These are phyloP conservation scores for Limtongozyma cylindracea DNA, from an alignment of 805 yeast species.

Conservation along the genomic window DNA sequence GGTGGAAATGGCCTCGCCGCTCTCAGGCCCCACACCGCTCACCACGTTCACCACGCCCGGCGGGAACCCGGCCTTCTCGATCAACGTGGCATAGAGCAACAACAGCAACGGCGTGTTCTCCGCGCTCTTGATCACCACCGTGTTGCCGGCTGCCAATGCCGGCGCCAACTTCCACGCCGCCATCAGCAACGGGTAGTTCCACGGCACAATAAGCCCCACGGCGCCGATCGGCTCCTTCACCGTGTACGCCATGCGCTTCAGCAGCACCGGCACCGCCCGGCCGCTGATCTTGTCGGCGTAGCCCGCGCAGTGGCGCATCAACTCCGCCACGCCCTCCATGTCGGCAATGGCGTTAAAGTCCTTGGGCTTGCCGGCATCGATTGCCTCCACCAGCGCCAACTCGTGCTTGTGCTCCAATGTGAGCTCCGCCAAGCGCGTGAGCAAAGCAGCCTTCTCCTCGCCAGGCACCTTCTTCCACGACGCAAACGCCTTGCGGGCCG, in stretches of 20 bases:
- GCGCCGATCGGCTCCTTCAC: conserved; percentile 85
- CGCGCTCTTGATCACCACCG: conserved; percentile 72
- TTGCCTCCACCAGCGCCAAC: conserved; percentile 33
- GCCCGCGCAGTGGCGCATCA: no score
- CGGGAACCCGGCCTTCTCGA: conserved; percentile 62
- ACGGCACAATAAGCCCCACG: conserved; percentile 87
- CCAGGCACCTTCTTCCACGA: conserved; percentile 25
- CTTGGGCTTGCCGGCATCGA: conserved; percentile 55
- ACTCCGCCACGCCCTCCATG: no score
- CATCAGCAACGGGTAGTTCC: conserved; percentile 93
- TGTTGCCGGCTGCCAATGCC: conserved; percentile 76
- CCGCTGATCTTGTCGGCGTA: conserved; percentile 79
- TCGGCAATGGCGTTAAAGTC: no score
- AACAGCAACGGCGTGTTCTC: conserved; percentile 81
- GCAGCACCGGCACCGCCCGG: conserved; percentile 48
- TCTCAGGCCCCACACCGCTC: conserved; percentile 66
- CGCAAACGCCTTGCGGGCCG: conserved; percentile 26
- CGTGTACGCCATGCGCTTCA: conserved; percentile 49
- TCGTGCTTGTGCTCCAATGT: no score
- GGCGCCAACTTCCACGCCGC: conserved; percentile 92
- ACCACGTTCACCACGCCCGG: conserved; percentile 76
- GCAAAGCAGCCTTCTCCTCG: conserved; percentile 21
- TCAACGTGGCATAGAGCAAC: conserved; percentile 38
- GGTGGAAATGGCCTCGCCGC: conserved; percentile 57
- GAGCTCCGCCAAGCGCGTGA: conserved; percentile 23